Base-by-base conservation (phyloP, 2,329 filamentous ascomycete species). In the Emericellopsis atlantica region DNA sequence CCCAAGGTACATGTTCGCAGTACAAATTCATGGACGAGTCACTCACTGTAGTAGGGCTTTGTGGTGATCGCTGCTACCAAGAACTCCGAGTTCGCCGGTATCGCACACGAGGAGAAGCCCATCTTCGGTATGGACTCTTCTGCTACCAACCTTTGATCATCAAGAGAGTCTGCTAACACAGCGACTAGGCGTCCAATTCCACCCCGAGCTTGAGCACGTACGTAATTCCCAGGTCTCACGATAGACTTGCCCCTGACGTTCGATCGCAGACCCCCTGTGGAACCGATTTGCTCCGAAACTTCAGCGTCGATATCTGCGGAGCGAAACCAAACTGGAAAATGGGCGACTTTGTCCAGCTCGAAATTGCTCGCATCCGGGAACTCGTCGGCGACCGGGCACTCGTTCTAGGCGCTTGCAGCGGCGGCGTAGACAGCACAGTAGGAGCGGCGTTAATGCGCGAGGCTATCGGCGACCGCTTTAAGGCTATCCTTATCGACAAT, bases 391-490 rank as follows among this genome's bases (percentile, higher is more conserved):
- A 81, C 23, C 81, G 74, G 42, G 88, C 76, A 2, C 90, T 92
- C 54, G 90, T 95, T 40, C 78, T 90, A 48, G 65, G 64, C 9
- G 66, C 64, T 7, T 60, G 65, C 26, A 61, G 75, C 47, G 88
- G 89, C 48, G 89, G 89, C 53, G 89, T 95, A 14, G 89, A 95
- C 60, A 84, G 77, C 10, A 95, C 89, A 3, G 89, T 95, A 10
- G 88, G 81, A 2, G 85, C 86, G 0, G 84, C 80, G 60, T 70
- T 95, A 16, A 90, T 94, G 84, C 72, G 81, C 49, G 79, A 87
- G 54, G 88, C 88, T 6, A 95, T 95, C 55, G 70, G 83, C 21
- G 79, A 88, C 54, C 74, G 88, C 14, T 93, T 95, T 67, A 21
- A 40, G 50, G 85, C 87, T 14, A 76, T 93, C 4, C 73, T 95